These are phyloP conservation scores for Lachnellula occidentalis DNA, from an alignment of 2,329 filamentous ascomycete species.

Conservation along the genomic window DNA sequence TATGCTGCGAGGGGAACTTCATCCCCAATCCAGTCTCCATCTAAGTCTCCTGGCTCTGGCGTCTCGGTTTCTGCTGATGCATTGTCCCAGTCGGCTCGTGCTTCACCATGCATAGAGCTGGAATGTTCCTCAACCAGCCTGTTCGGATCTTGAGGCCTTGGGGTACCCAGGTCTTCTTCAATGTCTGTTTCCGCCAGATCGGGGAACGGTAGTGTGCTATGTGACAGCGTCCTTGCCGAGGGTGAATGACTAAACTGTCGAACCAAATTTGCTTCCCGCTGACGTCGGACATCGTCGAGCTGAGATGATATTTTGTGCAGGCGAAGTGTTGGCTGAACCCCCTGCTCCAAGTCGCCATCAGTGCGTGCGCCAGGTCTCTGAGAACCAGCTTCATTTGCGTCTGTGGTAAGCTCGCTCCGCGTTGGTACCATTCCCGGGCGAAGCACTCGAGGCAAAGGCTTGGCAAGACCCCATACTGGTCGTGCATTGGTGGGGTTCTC, in stretches of 20 bases:
- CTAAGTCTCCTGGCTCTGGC: conserved; percentile 12
- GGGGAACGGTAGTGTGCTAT: neutral
- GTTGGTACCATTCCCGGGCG: conserved; percentile 48
- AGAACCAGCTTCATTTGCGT: conserved; percentile 24
- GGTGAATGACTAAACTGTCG: conserved; percentile 1
- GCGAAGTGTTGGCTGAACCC: conserved; percentile 32
- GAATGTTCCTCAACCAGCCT: neutral
- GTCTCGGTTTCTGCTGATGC: conserved; percentile 17
- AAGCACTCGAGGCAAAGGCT: conserved; percentile 48
- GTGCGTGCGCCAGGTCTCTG: conserved; percentile 27
- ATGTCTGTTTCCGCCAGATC: neutral
- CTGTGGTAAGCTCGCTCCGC: conserved; percentile 33
- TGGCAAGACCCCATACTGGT: conserved; percentile 49
- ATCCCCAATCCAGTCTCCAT: conserved; percentile 16
- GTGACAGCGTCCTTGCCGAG: neutral
- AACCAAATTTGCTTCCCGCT: conserved; percentile 18
- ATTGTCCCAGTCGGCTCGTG: conserved; percentile 14
- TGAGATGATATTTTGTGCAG: conserved; percentile 18
- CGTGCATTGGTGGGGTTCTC: conserved; percentile 43
- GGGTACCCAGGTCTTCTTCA: neutral
- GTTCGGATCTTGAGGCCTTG: too few species aligned
- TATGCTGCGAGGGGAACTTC: conserved; percentile 20
- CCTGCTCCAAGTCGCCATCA: conserved; percentile 38
- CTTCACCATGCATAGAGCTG: neutral
- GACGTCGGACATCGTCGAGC: conserved; percentile 18